Conservation (phyloP, 306 rosid genomes). For the Prinsepia uniflora region DNA sequence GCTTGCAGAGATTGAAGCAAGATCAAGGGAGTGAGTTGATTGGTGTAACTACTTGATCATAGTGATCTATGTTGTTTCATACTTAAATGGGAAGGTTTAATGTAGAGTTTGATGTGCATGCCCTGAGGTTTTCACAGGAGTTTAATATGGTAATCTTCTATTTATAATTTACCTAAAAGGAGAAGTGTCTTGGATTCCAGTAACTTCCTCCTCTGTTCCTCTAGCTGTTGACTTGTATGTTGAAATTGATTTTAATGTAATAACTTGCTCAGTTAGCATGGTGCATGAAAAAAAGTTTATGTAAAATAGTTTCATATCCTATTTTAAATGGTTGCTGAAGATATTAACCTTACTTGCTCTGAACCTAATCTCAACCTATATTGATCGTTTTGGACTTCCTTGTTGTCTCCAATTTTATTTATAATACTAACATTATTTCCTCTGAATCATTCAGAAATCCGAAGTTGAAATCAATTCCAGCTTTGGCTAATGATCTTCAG, state of each 20-base stretch:
- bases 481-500: slow-evolving; percentile 53
- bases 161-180: neutral
- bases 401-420: neutral
- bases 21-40: neutral
- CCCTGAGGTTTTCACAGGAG: neutral
- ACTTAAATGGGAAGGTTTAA: neutral
- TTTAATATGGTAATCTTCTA: neutral
- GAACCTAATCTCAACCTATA: neutral
- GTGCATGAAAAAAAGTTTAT: slow-evolving; percentile 1
- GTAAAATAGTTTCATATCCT: slow-evolving; percentile 14
- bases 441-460: slow-evolving; percentile 42
- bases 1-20: neutral
- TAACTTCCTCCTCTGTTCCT: neutral
- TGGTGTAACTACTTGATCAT: neutral
- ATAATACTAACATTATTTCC: slow-evolving; percentile 1
- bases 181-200: neutral
- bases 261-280: neutral
- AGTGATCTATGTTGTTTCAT: neutral
- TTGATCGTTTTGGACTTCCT: neutral
- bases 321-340: neutral
- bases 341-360: neutral
- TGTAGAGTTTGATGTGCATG: neutral
- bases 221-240: neutral
- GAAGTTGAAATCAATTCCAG: slow-evolving; percentile 51
- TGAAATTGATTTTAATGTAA: neutral